phyloP scores from a whole-genome alignment of 106 monocot genomes.

The Phalaenopsis aphrodite region DNA sequence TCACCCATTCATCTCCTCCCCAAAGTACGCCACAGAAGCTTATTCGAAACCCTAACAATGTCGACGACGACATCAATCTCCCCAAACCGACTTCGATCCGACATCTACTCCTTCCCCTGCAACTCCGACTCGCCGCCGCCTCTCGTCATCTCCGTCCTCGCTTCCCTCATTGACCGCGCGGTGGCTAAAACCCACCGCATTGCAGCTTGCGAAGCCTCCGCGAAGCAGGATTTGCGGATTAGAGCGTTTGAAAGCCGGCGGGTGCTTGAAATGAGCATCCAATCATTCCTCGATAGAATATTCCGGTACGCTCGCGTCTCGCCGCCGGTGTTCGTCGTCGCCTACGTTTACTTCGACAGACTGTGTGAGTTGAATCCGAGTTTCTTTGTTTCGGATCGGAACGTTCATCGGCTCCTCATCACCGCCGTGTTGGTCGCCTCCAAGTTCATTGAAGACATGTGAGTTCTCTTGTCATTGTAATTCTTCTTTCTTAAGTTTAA shows the following conservation, averaged over 20 bases:
- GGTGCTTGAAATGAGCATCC: conserved; percentile 58
- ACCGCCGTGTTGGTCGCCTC: conserved; percentile 61
- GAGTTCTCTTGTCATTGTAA: neutral
- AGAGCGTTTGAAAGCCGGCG: conserved; percentile 29
- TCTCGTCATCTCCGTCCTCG: conserved; percentile 59
- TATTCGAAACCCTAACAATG: neutral
- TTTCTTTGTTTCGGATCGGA: conserved; percentile 13
- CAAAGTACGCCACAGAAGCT: neutral
- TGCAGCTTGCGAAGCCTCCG: neutral
- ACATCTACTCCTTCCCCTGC: conserved; percentile 26
- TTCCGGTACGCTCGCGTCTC: conserved; percentile 43
- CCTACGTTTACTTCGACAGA: conserved; percentile 76
- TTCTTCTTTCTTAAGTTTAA: neutral
- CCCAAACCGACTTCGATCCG: conserved; percentile 31
- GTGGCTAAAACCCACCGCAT: conserved; percentile 32
- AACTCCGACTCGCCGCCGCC: conserved; percentile 12
- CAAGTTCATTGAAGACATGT: conserved; percentile 74
- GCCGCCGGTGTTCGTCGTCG: conserved; percentile 67
- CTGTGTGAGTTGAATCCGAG: conserved; percentile 34
- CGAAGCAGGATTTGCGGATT: conserved; percentile 5
- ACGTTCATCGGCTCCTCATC: conserved; percentile 48
- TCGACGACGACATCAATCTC: conserved; percentile 21
- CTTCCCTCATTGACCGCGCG: conserved; percentile 53
- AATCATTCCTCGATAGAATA: conserved; percentile 58
- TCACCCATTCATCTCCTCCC: too few relatives aligned